Conservation (phyloP, 176 grass and related monocot genomes). For the Tillandsia leiboldiana region DNA sequence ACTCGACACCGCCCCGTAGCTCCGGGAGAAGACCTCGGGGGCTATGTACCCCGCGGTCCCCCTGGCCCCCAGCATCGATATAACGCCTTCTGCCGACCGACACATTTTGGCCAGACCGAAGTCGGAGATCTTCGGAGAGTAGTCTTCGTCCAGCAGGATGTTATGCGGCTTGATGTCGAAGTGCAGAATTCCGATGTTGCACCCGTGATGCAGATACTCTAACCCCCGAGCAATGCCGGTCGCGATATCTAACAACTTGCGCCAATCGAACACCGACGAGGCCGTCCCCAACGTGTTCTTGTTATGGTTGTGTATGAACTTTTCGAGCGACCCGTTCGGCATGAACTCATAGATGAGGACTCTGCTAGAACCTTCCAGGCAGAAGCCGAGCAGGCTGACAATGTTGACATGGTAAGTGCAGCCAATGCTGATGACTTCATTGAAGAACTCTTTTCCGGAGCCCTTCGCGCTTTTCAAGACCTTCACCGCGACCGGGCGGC, state of each 20-base stretch:
- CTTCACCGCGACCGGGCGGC: slow-evolving; percentile 37
- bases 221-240: not conserved
- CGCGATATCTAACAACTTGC: not conserved
- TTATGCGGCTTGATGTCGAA: slow-evolving; percentile 3
- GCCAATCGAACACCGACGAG: not conserved
- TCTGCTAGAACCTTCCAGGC: slow-evolving; percentile 33
- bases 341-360: not conserved
- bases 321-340: not conserved
- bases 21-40: not conserved
- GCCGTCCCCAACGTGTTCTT: not conserved
- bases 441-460: slow-evolving; percentile 49
- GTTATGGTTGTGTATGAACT: not conserved
- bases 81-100: not conserved
- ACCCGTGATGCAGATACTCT: not conserved
- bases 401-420: slow-evolving; percentile 52
- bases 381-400: slow-evolving; percentile 49
- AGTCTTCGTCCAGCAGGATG: not conserved
- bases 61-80: not conserved
- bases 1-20: not conserved
- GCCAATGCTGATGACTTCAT: slow-evolving; percentile 50
- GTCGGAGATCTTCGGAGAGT: not conserved
- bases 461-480: slow-evolving; percentile 22
- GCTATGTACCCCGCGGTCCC: not conserved
- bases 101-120: not conserved
- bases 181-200: not conserved